Conservation (phyloP, 1,139 yeast genomes). For the Candida sp. region DNA sequence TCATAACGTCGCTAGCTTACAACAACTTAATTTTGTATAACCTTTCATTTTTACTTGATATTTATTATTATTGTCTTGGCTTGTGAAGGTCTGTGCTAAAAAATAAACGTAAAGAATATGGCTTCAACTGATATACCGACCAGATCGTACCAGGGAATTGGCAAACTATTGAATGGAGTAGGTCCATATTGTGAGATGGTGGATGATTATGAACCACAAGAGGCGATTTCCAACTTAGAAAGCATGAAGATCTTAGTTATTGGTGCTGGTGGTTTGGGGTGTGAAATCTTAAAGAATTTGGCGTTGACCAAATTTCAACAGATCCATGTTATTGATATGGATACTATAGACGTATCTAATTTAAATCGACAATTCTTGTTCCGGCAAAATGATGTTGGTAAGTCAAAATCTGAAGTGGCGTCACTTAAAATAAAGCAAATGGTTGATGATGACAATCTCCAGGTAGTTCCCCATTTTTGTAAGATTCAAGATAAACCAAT, state of each 20-base stretch:
- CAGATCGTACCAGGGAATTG: neutral
- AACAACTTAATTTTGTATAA: no score
- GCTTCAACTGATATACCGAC: neutral
- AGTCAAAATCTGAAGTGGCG: constrained; percentile 79
- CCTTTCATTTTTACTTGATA: neutral
- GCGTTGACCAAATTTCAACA: constrained; percentile 73
- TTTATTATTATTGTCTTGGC: neutral
- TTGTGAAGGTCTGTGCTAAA: neutral
- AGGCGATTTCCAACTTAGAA: constrained; percentile 23
- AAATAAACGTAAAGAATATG: neutral
- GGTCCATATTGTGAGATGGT: constrained; percentile 46
- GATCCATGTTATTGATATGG: constrained; percentile 91
- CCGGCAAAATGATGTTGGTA: constrained; percentile 69
- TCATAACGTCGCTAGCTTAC: no score
- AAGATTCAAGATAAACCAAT: constrained; percentile 70
- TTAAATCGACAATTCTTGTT: constrained; percentile 89
- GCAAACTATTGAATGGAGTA: constrained; percentile 16
- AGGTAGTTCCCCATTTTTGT: constrained; percentile 56
- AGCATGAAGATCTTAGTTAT: constrained; percentile 48
- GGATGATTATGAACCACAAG: constrained; percentile 27
- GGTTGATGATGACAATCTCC: constrained; percentile 38
- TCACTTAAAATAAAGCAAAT: constrained; percentile 55
- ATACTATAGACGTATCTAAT: constrained; percentile 87
- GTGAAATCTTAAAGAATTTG: constrained; percentile 84
- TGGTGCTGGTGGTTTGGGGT: constrained; percentile 97